A percentile compares a stretch with the other conserved stretches of the same genome.
These are phyloP conservation scores for Hymenoscyphus scutula DNA, from an alignment of 2,329 filamentous ascomycete species.

Conservation along the genomic window DNA sequence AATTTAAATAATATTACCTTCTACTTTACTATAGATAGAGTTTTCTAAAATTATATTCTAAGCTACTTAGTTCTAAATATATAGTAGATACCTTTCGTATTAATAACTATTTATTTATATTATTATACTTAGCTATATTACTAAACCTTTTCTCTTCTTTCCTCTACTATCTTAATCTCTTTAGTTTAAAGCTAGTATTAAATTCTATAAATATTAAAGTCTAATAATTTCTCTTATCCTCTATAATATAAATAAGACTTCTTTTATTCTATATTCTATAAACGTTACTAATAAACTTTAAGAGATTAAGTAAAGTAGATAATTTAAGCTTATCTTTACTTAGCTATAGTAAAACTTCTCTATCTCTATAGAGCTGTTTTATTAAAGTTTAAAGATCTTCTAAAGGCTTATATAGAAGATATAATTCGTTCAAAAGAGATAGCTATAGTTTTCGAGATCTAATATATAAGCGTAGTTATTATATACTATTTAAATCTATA, in stretches of 20 bases:
- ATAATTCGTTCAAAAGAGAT: conserved; percentile 21
- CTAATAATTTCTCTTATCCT: conserved; percentile 27
- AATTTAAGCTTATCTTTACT: conserved; percentile 38
- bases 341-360: conserved; percentile 38
- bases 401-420: conserved; percentile 18
- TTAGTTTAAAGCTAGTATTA: conserved; percentile 41
- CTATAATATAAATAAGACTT: conserved; percentile 46
- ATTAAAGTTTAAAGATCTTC: conserved; percentile 23
- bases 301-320: conserved; percentile 42
- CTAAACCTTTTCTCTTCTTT: conserved; percentile 26
- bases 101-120: conserved; percentile 15
- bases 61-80: conserved; percentile 27
- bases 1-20: too few species aligned
- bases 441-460: conserved; percentile 43
- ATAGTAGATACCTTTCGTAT: conserved; percentile 30
- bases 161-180: conserved; percentile 31
- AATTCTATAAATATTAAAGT: conserved; percentile 45
- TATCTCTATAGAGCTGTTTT: conserved; percentile 28
- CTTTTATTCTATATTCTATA: conserved; percentile 46
- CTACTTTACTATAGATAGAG: too few species aligned
- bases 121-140: background rate
- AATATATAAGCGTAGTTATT: conserved; percentile 48
- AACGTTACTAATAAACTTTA: conserved; percentile 39
- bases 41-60: conserved; percentile 31
- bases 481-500: conserved; percentile 35